These are phyloP conservation scores for Diplosphaera chodatii DNA, from an alignment of 139 green algal genomes.

Conservation along the genomic window DNA sequence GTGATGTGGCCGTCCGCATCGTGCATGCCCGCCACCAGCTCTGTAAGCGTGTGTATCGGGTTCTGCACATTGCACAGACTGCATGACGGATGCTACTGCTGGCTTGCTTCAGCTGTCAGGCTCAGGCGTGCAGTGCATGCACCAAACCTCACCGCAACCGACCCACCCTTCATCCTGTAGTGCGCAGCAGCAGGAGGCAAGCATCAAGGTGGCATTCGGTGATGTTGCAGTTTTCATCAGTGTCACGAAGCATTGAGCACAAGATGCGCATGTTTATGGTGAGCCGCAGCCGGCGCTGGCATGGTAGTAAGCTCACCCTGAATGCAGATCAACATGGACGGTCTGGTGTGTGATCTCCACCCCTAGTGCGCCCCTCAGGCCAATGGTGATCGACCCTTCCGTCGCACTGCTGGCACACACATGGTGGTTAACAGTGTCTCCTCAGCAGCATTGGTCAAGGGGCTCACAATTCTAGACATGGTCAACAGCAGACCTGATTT, in stretches of 20 bases:
- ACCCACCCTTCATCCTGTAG: neutral
- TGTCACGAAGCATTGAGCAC: neutral
- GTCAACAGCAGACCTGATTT: conserved; percentile 15
- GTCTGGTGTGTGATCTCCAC: conserved; percentile 47
- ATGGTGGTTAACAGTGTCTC: no score
- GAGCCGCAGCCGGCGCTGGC: no score
- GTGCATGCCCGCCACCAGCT: conserved; percentile 48
- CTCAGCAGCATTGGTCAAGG: neutral
- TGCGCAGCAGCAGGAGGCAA: neutral
- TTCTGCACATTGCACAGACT: conserved; percentile 47
- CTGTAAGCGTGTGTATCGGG: conserved; percentile 40
- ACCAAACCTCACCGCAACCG: neutral
- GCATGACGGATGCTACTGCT: neutral
- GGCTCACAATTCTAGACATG: no score
- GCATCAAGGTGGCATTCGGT: neutral
- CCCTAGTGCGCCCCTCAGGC: conserved; percentile 38
- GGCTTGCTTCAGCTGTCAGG: no score
- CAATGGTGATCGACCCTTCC: conserved; percentile 22
- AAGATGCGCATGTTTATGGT: no score
- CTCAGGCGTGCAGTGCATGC: neutral
- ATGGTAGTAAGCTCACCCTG: conserved; percentile 1
- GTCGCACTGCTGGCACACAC: neutral
- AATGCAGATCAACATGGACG: conserved; percentile 51
- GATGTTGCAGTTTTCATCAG: no score
- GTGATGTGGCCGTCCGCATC: conserved; percentile 24